Conservation (phyloP, 441 rosid species). For the Gossypium schwendimanii region DNA sequence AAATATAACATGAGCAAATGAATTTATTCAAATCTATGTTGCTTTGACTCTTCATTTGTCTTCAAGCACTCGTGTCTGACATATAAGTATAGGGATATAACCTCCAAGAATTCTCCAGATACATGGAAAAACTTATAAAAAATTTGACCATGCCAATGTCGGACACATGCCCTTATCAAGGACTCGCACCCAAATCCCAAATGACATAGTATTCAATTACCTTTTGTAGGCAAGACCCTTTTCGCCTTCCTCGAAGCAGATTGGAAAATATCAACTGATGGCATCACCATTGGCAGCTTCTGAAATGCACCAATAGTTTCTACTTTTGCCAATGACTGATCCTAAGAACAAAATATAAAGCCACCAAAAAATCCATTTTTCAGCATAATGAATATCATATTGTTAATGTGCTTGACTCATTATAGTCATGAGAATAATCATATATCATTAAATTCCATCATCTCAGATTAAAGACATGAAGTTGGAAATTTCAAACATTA, state of each 20-base stretch:
- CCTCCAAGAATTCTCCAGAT: not conserved
- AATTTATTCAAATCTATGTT: not conserved
- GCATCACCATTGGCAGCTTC: constrained; percentile 94
- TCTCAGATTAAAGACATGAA: not conserved
- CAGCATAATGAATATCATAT: not conserved
- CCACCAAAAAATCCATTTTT: not conserved
- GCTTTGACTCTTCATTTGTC: not conserved
- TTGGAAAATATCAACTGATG: constrained; percentile 61
- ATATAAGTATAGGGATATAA: not conserved
- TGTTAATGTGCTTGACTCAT: not conserved
- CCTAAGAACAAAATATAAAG: constrained; percentile 29
- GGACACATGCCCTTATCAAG: not conserved
- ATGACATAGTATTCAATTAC: constrained; percentile 23
- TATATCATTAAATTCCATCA: not conserved
- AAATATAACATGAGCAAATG: not conserved
- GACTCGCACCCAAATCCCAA: not conserved
- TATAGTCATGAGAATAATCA: not conserved
- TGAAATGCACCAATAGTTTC: constrained; percentile 84
- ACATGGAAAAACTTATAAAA: not conserved
- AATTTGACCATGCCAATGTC: not conserved
- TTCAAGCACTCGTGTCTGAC: not conserved
- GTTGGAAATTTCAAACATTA: not conserved
- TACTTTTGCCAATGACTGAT: constrained; percentile 18
- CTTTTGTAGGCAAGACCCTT: constrained; percentile 74
- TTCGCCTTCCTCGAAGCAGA: constrained; percentile 76